Evolutionary conservation across 331 rosid genomes (phyloP), one percentile per base, ranked within the genome.

Genomic region (Malus hybrid): DNA sequence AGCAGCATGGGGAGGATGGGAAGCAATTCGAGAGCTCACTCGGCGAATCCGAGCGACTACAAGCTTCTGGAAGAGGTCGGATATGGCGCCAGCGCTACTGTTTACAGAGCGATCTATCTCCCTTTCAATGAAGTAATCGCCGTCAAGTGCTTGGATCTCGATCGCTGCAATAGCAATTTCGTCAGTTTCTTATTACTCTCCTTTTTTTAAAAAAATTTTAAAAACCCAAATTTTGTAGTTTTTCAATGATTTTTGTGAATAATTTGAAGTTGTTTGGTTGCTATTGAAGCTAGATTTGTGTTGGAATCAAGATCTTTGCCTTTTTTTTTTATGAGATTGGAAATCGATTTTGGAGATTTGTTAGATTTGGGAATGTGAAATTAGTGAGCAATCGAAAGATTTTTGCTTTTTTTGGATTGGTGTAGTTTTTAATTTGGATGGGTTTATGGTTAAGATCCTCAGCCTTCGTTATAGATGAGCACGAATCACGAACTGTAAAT

Each of bases 11-110:
- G 87, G 55, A 80, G 85, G 80, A 88, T 80, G 83, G 88, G 90
- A 14, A 85, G 81, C 13, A 77, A 59, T 44, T 75, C 79, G 31
- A 87, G 85, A 69, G 76, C 67, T 69, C 88, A 84, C 86, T 87
- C 92, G 6, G 93, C 85, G 5, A 88, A 83, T 69, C 79, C 90
- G 0, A 39, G 15, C 65, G 99, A 95, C 75, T 95, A 92, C 84
- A 90, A 82, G 87, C 97, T 89, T 83, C 92, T 95, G 5, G 99
- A 95, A 79, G 99, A 90, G 86, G 88, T 95, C 15, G 99, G 99
- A n/a, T 84, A 86, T 69, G 99, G 99, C 7, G 97, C 99, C 1
- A 95, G 96, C 76, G 99, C 99, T 8, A 95, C 99, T 1, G 99
- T 95, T 10, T 90, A 68, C 80, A 83, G 94, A 61, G 97, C 97